Conservation (phyloP, 2,329 filamentous ascomycete species). For the Verticillium zaregamsianum region DNA sequence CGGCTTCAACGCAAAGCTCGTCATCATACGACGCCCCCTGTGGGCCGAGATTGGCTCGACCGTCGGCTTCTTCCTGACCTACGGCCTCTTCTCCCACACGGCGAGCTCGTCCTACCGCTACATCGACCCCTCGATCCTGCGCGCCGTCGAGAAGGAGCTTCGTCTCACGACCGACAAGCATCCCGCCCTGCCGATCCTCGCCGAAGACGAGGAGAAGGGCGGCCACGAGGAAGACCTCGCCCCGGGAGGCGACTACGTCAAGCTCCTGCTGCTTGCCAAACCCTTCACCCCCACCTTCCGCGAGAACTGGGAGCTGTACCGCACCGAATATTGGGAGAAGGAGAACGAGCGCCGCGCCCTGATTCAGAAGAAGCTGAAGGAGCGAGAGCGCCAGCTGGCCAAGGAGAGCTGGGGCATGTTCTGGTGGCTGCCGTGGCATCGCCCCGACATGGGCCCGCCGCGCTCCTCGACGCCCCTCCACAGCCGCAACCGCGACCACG, state of each 20-base stretch:
- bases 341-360: constrained; percentile 85
- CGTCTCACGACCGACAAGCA: constrained; percentile 39
- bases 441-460: constrained; percentile 12
- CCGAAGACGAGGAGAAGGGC: constrained; percentile 51
- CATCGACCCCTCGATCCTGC: constrained; percentile 61
- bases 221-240: constrained; percentile 87
- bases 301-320: constrained; percentile 95
- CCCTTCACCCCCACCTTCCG: constrained; percentile 92
- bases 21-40: constrained; percentile 79
- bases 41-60: constrained; percentile 74
- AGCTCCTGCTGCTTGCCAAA: constrained; percentile 85
- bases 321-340: constrained; percentile 92
- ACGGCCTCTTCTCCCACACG: constrained; percentile 64
- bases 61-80: constrained; percentile 73
- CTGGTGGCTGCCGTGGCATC: constrained; percentile 78
- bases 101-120: constrained; percentile 70
- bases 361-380: constrained; percentile 65
- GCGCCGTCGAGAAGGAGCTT: constrained; percentile 57
- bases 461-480: constrained; percentile 21
- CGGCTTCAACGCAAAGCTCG: constrained; percentile 93
- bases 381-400: constrained; percentile 63
- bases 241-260: constrained; percentile 85
- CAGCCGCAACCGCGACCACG: constrained; percentile 18
- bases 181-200: constrained; percentile 36
- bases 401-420: constrained; percentile 68